Base-by-base conservation (phyloP, 768 basidiomycete genomes). In the Daedaleopsis nitida region DNA sequence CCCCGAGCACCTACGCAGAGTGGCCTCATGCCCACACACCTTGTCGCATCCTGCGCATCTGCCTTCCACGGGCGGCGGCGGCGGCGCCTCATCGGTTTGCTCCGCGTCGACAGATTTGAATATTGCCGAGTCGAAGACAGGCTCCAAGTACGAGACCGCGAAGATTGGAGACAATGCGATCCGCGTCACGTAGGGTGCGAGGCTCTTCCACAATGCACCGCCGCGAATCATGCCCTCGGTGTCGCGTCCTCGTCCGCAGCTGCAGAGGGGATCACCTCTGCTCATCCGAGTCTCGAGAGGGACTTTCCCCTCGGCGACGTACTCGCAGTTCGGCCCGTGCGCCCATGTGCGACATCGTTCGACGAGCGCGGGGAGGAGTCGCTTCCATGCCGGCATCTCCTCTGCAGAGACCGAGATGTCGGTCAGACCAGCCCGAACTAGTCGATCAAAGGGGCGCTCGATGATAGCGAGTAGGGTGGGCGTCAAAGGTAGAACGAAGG, bases 81-180 rank as follows among this genome's bases (percentile, higher is more conserved):
- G 4, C 27, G 27, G 27, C 7, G 4, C 27, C 7, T 32, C 7
- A 32, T 32, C 27, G 27, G 3, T 7, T 32, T 32, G 27, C 27
- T 32, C 27, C 7, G 27, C 27, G 27, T 32, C 27, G 27, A 32
- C 27, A 7, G 27, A 7, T 4, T 23, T 35, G 0, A 5, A 44
- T 4, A 56, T 58, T 5, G 53, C 37, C 16, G 60, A 54, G 1
- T 68, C 72, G n/a, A 32, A 32, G 4, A 80, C 65, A 24, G 66
- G 69, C 64, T 84, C 81, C 61, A 83, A 57, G 67, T 80, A 83
- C 9, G 83, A 74, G 13, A 80, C 77, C 0, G 80, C 76, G 52
- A 86, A 86, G 9, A 87, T 69, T 0, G 83, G 85, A 5, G 80
- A 75, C 42, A 87, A 68, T 0, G 82, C 86, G 5, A 77, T 70